Evolutionary conservation across 1,284 basidiomycete genomes (phyloP).

Genomic region (Gomphus bonarii): DNA sequence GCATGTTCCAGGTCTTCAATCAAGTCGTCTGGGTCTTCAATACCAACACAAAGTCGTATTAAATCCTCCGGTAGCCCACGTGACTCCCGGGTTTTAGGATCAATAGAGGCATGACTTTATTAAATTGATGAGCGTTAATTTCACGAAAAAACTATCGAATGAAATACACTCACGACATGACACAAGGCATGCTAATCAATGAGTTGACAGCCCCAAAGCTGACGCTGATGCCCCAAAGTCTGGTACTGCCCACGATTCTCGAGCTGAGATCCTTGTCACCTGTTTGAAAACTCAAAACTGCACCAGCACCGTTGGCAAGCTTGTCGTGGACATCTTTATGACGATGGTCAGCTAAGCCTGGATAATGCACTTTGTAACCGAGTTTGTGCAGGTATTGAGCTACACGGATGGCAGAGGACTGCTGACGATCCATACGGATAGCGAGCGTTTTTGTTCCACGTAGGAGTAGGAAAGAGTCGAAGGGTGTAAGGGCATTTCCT

Average conservation of each 20-base stretch:
- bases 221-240: slow-evolving; percentile 96
- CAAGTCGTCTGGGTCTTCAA: slow-evolving; percentile 90
- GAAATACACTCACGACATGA: slow-evolving; percentile 82
- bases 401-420: slow-evolving; percentile 74
- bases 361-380: slow-evolving; percentile 93
- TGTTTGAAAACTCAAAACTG: slow-evolving; percentile 92
- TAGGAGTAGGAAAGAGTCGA: slow-evolving; percentile 92
- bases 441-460: slow-evolving; percentile 97
- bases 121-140: slow-evolving; percentile 12
- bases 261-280: slow-evolving; percentile 88
- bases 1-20: slow-evolving; percentile 94
- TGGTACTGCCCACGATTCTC: slow-evolving; percentile 84
- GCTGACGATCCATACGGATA: slow-evolving; percentile 93
- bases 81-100: slow-evolving; percentile 83
- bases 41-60: slow-evolving; percentile 96
- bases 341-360: slow-evolving; percentile 80
- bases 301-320: slow-evolving; percentile 85
- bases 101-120: slow-evolving; percentile 90
- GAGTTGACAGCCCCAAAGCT: slow-evolving; percentile 98
- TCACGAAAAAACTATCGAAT: slow-evolving; percentile 3
- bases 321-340: slow-evolving; percentile 81
- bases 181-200: slow-evolving; percentile 98
- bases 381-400: slow-evolving; percentile 81
- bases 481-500: slow-evolving; percentile 93
- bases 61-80: slow-evolving; percentile 96